Evolutionary conservation across 2,329 filamentous ascomycete genomes (phyloP), one percentile per base, ranked within the genome.

Genomic region (Colletotrichum sidae): DNA sequence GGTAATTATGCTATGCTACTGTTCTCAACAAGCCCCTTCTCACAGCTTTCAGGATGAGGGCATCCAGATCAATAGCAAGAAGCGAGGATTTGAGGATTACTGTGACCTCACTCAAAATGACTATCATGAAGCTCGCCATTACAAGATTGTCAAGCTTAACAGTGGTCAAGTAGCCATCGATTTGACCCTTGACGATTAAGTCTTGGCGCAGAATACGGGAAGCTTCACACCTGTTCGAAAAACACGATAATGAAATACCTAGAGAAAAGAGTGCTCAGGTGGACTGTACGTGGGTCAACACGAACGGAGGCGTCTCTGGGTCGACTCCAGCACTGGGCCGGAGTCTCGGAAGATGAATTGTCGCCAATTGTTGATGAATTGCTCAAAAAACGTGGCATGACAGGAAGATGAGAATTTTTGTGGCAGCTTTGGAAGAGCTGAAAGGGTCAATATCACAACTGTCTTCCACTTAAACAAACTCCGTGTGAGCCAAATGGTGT

Each of bases 21-120:
- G 33, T 15, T 25, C 6, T n/a, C 55, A 4, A n/a, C 52, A 13
- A 47, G 9, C 63, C 5, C 17, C 6, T 7, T 67, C 44, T 67
- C 25, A 25, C 8, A 10, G 25, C 44, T 12, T 34, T 52, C 46
- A 60, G 56, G 15, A 47, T 13, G 34, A 69, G 67, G 39, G 37
- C 11, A 9, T 38, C 67, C 49, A 72, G 71, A 55, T 45, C 65
- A 49, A 55, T 68, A 47, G 25, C 37, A 44, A 9, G 35, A 79
- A 78, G 62, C 71, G 72, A 12, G 74, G 72, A 12, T 60, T 67
- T 13, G 66, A 62, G 38, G 71, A 74, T 17, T 34, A 68, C n/a
- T 44, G 70, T 37, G 75, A 77, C 37, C 68, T 76, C 8, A 75
- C 72, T 0, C 8, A 65, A 3, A 70, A 73, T 6, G 51, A 54